Percentiles rank a stretch among this genome's conserved stretches.
Evolutionary conservation across 2,329 filamentous ascomycete species (phyloP).

Genomic region (Sporothrix schenckii): DNA sequence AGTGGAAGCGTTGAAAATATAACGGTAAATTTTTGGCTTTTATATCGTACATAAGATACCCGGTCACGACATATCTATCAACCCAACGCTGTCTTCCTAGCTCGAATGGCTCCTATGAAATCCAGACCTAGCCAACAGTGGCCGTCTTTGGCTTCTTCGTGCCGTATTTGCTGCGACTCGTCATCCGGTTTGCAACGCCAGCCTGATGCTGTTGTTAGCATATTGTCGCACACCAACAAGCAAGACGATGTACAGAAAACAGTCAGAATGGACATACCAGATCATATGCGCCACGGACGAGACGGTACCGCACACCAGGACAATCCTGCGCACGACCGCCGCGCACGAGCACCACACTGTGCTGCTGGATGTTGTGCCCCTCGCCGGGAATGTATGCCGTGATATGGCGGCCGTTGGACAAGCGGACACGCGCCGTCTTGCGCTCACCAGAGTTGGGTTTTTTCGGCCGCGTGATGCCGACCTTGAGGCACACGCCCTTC

Average conservation of each 20-base stretch:
- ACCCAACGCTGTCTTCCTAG: not conserved
- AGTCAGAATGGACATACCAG: constrained; percentile 64
- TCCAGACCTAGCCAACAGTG: constrained; percentile 50
- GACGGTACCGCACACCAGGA: constrained; percentile 94
- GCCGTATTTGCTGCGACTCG: constrained; percentile 92
- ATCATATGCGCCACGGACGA: constrained; percentile 89
- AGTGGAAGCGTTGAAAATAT: not conserved
- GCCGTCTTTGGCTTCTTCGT: constrained; percentile 97
- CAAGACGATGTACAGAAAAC: not conserved
- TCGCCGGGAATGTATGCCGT: constrained; percentile 96
- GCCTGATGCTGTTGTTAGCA: constrained; percentile 58
- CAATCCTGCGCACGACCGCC: constrained; percentile 95
- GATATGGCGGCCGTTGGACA: constrained; percentile 83
- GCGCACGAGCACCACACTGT: constrained; percentile 94
- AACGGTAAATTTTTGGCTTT: not conserved
- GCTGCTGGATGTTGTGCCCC: constrained; percentile 98
- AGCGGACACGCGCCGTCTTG: constrained; percentile 88
- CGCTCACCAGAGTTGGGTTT: constrained; percentile 98
- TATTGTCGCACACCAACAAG: not conserved
- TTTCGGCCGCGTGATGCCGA: constrained; percentile 92
- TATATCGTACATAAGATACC: constrained; percentile 25
- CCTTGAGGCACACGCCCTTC: constrained; percentile 95
- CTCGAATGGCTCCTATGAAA: not conserved
- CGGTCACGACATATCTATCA: not conserved
- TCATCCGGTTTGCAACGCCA: constrained; percentile 82